Evolutionary conservation across 176 grass and related monocot genomes (phyloP), one percentile per base, ranked within the genome.

Genomic region (Aegilops tauschii): DNA sequence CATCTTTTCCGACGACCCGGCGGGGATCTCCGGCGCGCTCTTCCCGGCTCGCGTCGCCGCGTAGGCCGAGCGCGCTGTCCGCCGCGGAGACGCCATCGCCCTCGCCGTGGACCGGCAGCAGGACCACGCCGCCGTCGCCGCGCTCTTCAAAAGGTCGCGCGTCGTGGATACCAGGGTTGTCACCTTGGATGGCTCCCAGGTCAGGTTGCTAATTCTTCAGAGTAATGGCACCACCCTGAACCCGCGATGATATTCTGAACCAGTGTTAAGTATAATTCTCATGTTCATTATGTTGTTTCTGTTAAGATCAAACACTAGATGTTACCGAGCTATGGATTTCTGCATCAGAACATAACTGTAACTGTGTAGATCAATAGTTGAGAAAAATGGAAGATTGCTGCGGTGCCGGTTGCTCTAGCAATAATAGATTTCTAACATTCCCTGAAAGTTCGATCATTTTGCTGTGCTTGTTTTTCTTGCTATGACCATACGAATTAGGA

Each of bases 91-190:
- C 4, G 82, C 84, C 23, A 58, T 96, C 37, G 92, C 79, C 42
- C 76, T 98, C 9, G 52, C 79, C 9, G 62, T 94, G 18, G 79
- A 83, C 13, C n/a, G 16, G 77, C 20, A 76, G n/a, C 74, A 81
- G 65, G 83, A 90, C 9, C 61, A 68, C 16, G 86, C 88, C 12
- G 76, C 75, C 56, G 84, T 98, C 23, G 82, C 73, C 34, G 79
- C 82, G 32, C 76, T 98, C 28, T 98, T 98, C 88, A 86, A 82
- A 84, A 88, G 84, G 42, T 94, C 90, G 7, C 82, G 83, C 77
- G 40, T 94, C 50, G 27, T 96, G 65, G 92, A 85, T 82, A 83
- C 77, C 20, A 91, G 89, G 86, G 89, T 86, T 73, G 65, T 84
- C 45, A 87, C 78, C 52, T 83, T 96, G 84, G 68, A 83, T 81